These are phyloP conservation scores for Thielaviopsis populi DNA, from an alignment of 2,329 filamentous ascomycete species.

Conservation along the genomic window DNA sequence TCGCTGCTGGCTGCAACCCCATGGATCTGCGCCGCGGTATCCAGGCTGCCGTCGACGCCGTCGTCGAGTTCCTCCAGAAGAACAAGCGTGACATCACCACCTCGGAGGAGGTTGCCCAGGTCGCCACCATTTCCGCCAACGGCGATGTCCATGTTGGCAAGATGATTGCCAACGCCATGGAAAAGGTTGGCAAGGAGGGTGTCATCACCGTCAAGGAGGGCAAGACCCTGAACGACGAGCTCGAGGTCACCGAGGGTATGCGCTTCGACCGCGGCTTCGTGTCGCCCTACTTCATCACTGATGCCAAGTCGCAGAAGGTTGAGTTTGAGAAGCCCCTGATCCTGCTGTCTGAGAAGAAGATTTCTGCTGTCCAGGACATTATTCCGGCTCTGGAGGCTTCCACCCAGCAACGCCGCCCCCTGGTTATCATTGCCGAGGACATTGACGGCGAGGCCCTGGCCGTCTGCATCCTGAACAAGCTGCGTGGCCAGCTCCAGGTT, in stretches of 20 bases:
- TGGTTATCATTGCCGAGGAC: constrained; percentile 98
- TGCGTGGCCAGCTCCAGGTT: constrained; percentile 96
- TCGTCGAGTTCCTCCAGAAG: constrained; percentile 83
- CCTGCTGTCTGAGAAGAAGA: constrained; percentile 99
- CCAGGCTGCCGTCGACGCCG: constrained; percentile 87
- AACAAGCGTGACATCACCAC: constrained; percentile 99
- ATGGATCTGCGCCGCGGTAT: constrained; percentile 97
- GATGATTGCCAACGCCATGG: constrained; percentile 96
- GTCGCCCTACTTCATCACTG: constrained; percentile 99
- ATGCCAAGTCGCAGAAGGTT: constrained; percentile 95
- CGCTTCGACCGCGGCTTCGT: constrained; percentile 98
- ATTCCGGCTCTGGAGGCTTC: constrained; percentile 95
- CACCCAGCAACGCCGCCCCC: constrained; percentile 82
- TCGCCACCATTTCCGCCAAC: constrained; percentile 96
- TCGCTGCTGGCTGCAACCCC: constrained; percentile 97
- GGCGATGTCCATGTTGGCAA: constrained; percentile 89
- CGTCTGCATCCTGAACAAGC: constrained; percentile 99
- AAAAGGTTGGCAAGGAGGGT: constrained; percentile 99
- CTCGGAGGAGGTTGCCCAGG: constrained; percentile 90
- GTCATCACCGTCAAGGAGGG: constrained; percentile 99
- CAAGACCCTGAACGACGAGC: constrained; percentile 94
- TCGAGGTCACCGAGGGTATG: constrained; percentile 99
- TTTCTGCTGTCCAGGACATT: constrained; percentile 97
- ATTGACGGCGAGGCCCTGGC: constrained; percentile 97
- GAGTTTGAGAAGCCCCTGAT: constrained; percentile 99